Base-by-base conservation (phyloP, 805 yeast genomes). In the Blastobotrys terrestris region DNA sequence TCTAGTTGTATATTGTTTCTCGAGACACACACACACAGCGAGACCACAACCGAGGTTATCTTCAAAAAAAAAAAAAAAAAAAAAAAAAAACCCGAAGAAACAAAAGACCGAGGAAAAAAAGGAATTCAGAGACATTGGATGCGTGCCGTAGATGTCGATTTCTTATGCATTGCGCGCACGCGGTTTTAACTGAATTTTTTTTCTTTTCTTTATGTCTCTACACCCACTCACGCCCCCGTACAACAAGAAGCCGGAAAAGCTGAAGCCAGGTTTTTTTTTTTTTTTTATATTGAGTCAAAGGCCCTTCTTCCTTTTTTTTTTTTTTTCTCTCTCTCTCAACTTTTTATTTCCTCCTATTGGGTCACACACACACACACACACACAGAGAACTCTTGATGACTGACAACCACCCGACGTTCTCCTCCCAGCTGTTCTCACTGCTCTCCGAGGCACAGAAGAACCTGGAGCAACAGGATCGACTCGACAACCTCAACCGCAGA, bases 381-480 rank as follows among this genome's bases (percentile, higher is more conserved):
- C 35, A 26, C 35, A 26, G 5, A 5, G 35, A 5, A 6, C 11
- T 11, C 11, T 26, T 26, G 11, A 26, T 26, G 35, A 26, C 35
- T 6, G 35, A 26, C 35, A 26, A 52, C 39, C 39, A 39, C 48
- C 41, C 40, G 46, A 16, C 21, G 46, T 58, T 58, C 51, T 55
- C 60, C 35, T 53, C 62, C 31, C 59, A 58, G 52, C 60, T 58
- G 22, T 54, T 53, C 22, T 48, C 58, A 46, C 55, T 59, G 57
- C 56, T 59, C 50, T 46, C 59, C 1, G 62, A 59, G 46, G 63
- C 62, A 15, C 63, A 58, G 44, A 48, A 47, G 46, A 53, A 43
- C 20, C 52, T 60, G 44, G 54, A 53, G 18, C 16, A 41, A 26
- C 50, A 54, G 16, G 55, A 55, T 8, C 53, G 63, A 19, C 39